Percentiles rank a stretch among this genome's conserved stretches.
These are phyloP conservation scores for Vanrija pseudolonga DNA, from an alignment of 1,284 basidiomycete species.

Conservation along the genomic window DNA sequence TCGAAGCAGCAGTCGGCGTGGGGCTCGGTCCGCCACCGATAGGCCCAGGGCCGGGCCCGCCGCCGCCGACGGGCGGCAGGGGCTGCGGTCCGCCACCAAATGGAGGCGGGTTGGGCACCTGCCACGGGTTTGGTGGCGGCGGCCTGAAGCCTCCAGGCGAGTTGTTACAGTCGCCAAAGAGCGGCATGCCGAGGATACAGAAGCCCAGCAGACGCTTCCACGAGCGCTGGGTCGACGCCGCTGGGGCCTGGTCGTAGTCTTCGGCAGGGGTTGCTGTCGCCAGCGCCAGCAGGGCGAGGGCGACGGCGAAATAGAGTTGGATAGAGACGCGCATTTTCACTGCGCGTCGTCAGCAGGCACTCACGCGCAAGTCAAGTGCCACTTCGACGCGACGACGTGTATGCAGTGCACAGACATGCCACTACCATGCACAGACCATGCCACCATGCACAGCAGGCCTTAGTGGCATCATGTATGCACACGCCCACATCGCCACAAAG, in stretches of 20 bases:
- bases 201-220: slow-evolving; percentile 8
- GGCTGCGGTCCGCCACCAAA: too few relatives aligned
- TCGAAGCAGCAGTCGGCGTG: neutral
- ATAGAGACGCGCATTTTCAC: slow-evolving; percentile 2
- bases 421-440: too few relatives aligned
- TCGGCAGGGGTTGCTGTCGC: neutral
- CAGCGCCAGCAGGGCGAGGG: neutral
- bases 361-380: neutral
- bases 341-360: neutral
- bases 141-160: too few relatives aligned
- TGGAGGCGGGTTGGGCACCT: neutral
- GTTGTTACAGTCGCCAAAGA: slow-evolving; percentile 5
- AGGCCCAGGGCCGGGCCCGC: too few relatives aligned
- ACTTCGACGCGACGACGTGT: too few relatives aligned
- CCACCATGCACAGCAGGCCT: too few relatives aligned
- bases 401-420: too few relatives aligned
- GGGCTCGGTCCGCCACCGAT: too few relatives aligned
- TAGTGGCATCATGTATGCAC: too few relatives aligned
- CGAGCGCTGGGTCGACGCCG: neutral
- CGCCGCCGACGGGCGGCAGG: too few relatives aligned
- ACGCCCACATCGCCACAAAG: too few relatives aligned
- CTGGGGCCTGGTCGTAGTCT: neutral
- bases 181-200: slow-evolving; percentile 1
- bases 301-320: neutral
- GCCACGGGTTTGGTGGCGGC: too few relatives aligned